A percentile compares a stretch with the other conserved stretches of the same genome.
Conservation (phyloP, 345 rosid genomes). For the Populus euphratica region DNA sequence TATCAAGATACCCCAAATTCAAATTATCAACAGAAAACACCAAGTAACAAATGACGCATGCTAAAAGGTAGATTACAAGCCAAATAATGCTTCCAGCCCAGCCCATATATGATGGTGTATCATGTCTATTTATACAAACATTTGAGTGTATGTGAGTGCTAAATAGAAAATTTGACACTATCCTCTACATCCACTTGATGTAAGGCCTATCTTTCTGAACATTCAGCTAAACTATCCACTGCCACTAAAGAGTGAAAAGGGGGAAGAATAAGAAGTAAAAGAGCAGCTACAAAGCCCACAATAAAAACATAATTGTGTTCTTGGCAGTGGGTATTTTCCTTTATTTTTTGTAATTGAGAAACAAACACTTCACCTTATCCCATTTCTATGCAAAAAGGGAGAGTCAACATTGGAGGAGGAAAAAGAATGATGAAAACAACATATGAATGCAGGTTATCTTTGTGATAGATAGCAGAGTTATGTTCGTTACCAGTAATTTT, state of each 20-base stretch:
- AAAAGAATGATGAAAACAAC: neutral
- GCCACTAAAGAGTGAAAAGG: no score
- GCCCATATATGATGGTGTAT: neutral
- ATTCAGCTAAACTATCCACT: no score
- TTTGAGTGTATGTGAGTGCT: neutral
- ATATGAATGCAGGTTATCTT: neutral
- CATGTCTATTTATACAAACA: neutral
- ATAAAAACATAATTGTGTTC: no score
- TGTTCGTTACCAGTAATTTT: neutral
- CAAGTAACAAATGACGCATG: neutral
- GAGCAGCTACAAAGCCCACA: no score
- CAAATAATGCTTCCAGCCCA: constrained; percentile 1
- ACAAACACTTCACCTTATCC: no score
- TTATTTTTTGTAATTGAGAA: no score
- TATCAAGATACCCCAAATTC: neutral
- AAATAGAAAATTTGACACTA: no score
- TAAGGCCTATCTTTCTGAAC: no score
- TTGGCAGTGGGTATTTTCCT: no score
- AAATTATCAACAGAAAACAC: neutral
- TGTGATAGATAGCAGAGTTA: neutral
- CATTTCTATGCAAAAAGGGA: no score
- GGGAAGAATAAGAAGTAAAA: no score
- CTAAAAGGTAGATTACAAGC: neutral
- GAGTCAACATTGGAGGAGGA: neutral
- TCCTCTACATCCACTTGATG: no score